These are phyloP conservation scores for Physcomitrium patens DNA, from an alignment of 225 moss, liverwort and hornwort genomes.

Conservation along the genomic window DNA sequence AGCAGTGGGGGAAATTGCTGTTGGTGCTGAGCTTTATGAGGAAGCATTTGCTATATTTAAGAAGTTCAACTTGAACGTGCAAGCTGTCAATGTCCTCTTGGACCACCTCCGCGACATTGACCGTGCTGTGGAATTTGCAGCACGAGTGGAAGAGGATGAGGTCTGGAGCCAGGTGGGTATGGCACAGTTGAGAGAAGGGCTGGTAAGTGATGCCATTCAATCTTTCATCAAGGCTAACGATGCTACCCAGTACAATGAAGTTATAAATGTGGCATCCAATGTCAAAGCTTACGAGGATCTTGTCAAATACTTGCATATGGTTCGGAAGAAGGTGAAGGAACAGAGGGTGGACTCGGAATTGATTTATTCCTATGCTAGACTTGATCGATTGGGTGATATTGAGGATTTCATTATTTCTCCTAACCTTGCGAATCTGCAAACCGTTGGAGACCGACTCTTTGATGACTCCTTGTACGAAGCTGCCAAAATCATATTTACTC, in stretches of 20 bases:
- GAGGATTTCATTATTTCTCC: constrained; percentile 95
- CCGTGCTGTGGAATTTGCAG: constrained; percentile 96
- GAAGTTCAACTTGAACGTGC: constrained; percentile 97
- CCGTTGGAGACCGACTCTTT: constrained; percentile 89
- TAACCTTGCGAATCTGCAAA: constrained; percentile 94
- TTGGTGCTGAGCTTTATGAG: constrained; percentile 90
- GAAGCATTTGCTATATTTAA: constrained; percentile 99
- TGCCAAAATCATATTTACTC: constrained; percentile 97
- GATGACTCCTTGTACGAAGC: constrained; percentile 93
- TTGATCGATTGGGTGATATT: constrained; percentile 91
- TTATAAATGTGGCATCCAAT: constrained; percentile 82
- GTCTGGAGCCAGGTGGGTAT: constrained; percentile 99
- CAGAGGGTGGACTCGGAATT: constrained; percentile 95
- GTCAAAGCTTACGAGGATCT: constrained; percentile 92
- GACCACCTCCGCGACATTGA: constrained; percentile 90
- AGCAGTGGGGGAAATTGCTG: constrained; percentile 97
- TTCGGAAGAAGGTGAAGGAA: constrained; percentile 98
- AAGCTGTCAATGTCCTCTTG: constrained; percentile 97
- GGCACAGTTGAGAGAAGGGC: constrained; percentile 91
- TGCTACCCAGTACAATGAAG: constrained; percentile 93
- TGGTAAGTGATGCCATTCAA: constrained; percentile 97
- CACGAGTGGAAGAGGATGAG: constrained; percentile 97
- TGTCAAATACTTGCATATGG: constrained; percentile 92
- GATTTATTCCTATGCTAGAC: constrained; percentile 95
- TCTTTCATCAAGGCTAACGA: constrained; percentile 98